Percentiles rank a stretch among this genome's conserved stretches.
Evolutionary conservation across 2,329 filamentous ascomycete species (phyloP).

Genomic region (Onygenales sp.): DNA sequence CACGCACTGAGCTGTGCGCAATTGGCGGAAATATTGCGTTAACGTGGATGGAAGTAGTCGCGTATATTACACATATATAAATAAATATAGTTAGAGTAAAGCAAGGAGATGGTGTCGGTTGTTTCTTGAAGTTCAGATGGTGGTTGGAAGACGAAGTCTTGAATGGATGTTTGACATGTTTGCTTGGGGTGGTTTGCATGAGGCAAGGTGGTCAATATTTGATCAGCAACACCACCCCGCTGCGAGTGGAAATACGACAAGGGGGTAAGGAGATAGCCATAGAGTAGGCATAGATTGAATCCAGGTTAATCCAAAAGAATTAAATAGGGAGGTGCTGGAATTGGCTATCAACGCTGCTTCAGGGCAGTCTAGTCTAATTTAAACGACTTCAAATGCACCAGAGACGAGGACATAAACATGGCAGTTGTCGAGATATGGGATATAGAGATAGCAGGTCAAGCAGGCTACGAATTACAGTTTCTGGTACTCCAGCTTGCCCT

Average conservation of each 20-base stretch:
- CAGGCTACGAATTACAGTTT: conserved; percentile 55
- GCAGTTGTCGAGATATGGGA: neutral
- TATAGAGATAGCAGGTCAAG: neutral
- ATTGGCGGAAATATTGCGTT: no score
- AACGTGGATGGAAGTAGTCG: no score
- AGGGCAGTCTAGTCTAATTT: conserved; percentile 1
- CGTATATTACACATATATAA: no score
- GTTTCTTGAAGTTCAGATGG: neutral
- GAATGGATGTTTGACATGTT: neutral
- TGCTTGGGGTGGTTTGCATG: neutral
- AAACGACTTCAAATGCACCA: neutral
- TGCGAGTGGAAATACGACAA: neutral
- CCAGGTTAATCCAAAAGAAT: no score
- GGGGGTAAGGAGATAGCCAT: neutral
- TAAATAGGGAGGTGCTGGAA: neutral
- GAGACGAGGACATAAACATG: neutral
- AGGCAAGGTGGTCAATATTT: neutral
- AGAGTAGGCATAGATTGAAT: no score
- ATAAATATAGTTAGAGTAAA: no score
- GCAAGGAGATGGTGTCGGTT: no score
- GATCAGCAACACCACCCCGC: neutral
- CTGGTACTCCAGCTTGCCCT: conserved; percentile 96
- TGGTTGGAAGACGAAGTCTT: neutral
- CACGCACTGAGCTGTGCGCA: no score
- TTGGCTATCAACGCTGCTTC: neutral